These are phyloP conservation scores for Thuja plicata DNA, from an alignment of 83 land plant genomes.

Conservation along the genomic window DNA sequence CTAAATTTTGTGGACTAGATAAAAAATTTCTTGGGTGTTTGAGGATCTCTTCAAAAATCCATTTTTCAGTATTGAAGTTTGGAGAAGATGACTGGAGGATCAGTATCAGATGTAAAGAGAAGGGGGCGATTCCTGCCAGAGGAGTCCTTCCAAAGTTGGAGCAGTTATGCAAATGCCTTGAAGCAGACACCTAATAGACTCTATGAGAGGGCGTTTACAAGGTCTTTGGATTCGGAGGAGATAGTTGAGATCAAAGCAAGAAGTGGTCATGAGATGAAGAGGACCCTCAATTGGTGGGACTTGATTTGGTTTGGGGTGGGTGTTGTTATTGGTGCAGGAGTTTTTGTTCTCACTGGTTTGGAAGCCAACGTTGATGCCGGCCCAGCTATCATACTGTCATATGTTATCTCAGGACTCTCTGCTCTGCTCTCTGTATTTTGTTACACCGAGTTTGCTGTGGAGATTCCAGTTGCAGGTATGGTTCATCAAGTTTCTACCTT, in stretches of 20 bases:
- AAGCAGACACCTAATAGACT: slow-evolving; percentile 28
- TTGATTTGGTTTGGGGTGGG: slow-evolving; percentile 86
- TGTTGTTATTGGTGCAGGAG: slow-evolving; percentile 84
- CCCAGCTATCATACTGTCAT: slow-evolving; percentile 79
- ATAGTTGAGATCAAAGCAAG: slow-evolving; percentile 44
- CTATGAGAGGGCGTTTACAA: slow-evolving; percentile 33
- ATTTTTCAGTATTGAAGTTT: background rate
- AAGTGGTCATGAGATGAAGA: slow-evolving; percentile 72
- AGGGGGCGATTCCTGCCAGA: slow-evolving; percentile 43
- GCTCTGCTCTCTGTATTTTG: slow-evolving; percentile 89
- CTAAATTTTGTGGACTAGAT: background rate
- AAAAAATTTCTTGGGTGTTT: background rate
- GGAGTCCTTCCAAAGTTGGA: slow-evolving; percentile 56
- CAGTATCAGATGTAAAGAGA: background rate
- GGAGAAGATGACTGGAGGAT: background rate
- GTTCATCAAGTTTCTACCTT: background rate
- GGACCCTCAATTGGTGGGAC: slow-evolving; percentile 76
- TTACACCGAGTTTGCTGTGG: slow-evolving; percentile 80
- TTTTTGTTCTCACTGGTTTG: slow-evolving; percentile 85
- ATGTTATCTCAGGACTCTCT: slow-evolving; percentile 76
- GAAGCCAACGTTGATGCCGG: slow-evolving; percentile 66
- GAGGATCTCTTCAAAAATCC: background rate
- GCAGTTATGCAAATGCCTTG: slow-evolving; percentile 38
- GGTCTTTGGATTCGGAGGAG: slow-evolving; percentile 50
- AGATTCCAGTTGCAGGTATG: slow-evolving; percentile 61